Evolutionary conservation across 345 rosid genomes (phyloP), one percentile per base, ranked within the genome.

Genomic region (Raphanus raphanistrum): DNA sequence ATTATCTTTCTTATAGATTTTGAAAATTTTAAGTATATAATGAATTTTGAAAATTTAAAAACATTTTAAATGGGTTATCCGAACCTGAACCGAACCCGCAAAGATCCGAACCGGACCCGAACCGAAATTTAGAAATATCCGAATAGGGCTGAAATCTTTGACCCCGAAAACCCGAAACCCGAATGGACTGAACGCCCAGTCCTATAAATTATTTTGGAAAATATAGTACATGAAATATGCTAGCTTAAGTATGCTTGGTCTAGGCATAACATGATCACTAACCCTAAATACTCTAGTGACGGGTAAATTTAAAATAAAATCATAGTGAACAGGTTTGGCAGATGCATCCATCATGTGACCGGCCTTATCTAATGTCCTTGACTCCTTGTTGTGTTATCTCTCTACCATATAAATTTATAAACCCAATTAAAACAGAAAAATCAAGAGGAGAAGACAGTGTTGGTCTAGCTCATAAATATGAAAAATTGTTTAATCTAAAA

Each of bases 291-390:
- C 61, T 43, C 36, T 21, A 32, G 13, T 13, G 54, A 61, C 41
- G 21, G 28, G 69, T 21, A 4, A 70, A 76, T 62, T 7, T 21
- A 4, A 70, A 76, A 69, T 7, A 17, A 54, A 62, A 55, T 3
- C 66, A 45, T 65, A 72, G 50, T 41, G 6, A 29, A 28, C 57
- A 71, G 61, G 68, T 71, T 77, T 13, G 76, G 81, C 50, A 71
- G 59, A 77, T 9, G 76, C 52, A 65, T 16, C 36, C 29, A 71
- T 77, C 81, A 57, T 63, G 80, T 76, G 75, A 50, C 80, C 38
- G 21, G 21, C 21, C 70, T 35, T 62, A 21, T 43, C 74, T 68
- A 45, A 48, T 61, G 63, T 68, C 79, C 29, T 33, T 33, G 36
- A 33, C 36, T 33, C 36, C 36, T 48, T 68, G 72, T 66, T 67